phyloP scores from a whole-genome alignment of 2,329 filamentous ascomycete genomes.

The Tolypocladium guangdongense region DNA sequence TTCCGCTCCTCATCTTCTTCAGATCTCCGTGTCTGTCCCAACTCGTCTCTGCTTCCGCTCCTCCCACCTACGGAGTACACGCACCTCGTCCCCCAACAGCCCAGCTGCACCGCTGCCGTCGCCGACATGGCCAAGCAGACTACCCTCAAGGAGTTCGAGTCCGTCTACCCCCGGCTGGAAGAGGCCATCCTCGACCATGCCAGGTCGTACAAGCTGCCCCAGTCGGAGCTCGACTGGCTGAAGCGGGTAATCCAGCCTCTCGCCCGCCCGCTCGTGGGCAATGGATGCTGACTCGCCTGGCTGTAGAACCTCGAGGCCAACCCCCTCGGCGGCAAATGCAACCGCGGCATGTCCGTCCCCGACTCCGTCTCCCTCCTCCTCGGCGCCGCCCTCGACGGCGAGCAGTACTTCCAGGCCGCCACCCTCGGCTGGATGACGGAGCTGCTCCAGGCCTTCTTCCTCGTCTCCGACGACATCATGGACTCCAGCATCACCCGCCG shows the following conservation, averaged over 20 bases:
- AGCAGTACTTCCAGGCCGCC: constrained; percentile 81
- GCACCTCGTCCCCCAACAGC: neutral
- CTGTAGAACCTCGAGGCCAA: constrained; percentile 71
- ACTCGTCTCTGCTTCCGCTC: neutral
- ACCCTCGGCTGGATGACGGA: constrained; percentile 96
- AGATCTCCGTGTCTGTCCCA: neutral
- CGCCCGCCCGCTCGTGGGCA: constrained; percentile 1
- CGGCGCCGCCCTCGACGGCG: constrained; percentile 55
- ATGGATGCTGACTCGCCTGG: neutral
- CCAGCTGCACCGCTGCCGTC: neutral
- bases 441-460: constrained; percentile 96
- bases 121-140: constrained; percentile 55
- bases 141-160: constrained; percentile 78
- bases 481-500: constrained; percentile 90
- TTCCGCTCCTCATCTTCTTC: neutral
- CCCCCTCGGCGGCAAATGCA: constrained; percentile 90
- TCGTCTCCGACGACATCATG: constrained; percentile 99
- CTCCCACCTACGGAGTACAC: neutral
- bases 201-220: constrained; percentile 70
- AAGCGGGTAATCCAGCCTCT: constrained; percentile 47
- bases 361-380: constrained; percentile 80
- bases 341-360: constrained; percentile 94
- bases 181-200: constrained; percentile 72
- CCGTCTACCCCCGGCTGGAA: constrained; percentile 77
- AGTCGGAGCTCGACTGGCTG: constrained; percentile 76